A percentile compares a stretch with the other conserved stretches of the same genome.
Conservation (phyloP, 108 stramenopile genomes). For the Discostella stelligeroides region DNA sequence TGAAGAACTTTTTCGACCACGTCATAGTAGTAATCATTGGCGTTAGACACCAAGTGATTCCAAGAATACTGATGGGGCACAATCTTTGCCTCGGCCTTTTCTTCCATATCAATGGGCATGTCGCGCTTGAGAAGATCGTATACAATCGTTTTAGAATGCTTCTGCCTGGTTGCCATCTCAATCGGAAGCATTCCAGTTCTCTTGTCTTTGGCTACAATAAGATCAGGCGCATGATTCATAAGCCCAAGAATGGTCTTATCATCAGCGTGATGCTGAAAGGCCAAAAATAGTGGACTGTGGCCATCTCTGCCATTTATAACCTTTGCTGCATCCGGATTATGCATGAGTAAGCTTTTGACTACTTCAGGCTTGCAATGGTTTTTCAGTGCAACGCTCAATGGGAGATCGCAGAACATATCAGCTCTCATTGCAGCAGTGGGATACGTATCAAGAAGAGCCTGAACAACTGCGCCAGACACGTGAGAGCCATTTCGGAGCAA, state of each 20-base stretch:
- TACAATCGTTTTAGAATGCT: constrained; percentile 85
- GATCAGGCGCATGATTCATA: constrained; percentile 83
- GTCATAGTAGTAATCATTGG: constrained; percentile 82
- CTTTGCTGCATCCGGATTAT: constrained; percentile 50
- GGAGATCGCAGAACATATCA: constrained; percentile 52
- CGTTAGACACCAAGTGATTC: constrained; percentile 85
- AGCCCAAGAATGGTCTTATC: constrained; percentile 86
- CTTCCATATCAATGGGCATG: constrained; percentile 82
- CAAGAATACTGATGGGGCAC: constrained; percentile 85
- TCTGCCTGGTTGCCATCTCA: constrained; percentile 81
- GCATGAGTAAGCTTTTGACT: constrained; percentile 40
- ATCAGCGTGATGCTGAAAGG: constrained; percentile 82
- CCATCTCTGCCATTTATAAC: constrained; percentile 64
- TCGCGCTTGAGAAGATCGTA: constrained; percentile 83
- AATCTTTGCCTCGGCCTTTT: constrained; percentile 78
- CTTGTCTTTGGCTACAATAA: constrained; percentile 76
- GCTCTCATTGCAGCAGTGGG: constrained; percentile 50
- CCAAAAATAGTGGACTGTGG: constrained; percentile 77
- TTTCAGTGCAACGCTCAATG: constrained; percentile 47
- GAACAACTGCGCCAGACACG: constrained; percentile 42
- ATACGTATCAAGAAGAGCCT: constrained; percentile 46
- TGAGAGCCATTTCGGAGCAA: constrained; percentile 43
- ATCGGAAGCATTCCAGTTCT: constrained; percentile 85
- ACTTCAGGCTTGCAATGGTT: constrained; percentile 49
- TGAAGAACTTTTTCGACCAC: constrained; percentile 85